Conservation (phyloP, 192 early-diverging fungal species). For the Linnemannia schmuckeri region DNA sequence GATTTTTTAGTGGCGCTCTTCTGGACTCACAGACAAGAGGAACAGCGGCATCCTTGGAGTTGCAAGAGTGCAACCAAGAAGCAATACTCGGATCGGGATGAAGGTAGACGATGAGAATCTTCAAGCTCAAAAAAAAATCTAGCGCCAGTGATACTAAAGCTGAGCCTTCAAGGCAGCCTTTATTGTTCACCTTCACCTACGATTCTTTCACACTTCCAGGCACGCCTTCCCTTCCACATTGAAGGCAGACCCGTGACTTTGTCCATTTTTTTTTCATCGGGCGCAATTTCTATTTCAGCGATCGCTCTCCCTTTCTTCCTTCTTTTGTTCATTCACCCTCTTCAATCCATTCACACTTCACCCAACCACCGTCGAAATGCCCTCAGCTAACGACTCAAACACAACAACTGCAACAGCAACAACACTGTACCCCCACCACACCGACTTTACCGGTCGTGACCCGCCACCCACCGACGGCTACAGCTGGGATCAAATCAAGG, state of each 20-base stretch:
- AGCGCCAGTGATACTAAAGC: no score
- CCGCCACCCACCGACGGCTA: slow-evolving; percentile 46
- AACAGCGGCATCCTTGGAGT: no score
- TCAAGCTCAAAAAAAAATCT: no score
- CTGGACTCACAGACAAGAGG: no score
- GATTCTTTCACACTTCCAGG: no score
- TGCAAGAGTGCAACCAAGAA: no score
- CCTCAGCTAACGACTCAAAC: background rate
- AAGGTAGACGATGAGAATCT: no score
- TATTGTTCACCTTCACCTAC: no score
- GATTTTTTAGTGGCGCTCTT: slow-evolving; percentile 3
- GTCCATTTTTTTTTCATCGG: background rate
- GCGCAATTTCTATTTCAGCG: background rate
- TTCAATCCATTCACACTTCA: background rate
- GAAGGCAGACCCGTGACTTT: background rate
- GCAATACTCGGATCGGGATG: no score
- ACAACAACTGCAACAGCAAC: no score
- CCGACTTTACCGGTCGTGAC: slow-evolving; percentile 27
- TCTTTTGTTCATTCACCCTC: background rate
- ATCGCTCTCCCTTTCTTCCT: background rate
- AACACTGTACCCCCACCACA: slow-evolving; percentile 25
- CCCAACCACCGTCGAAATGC: background rate
- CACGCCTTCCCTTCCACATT: no score
- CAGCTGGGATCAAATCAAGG: slow-evolving; percentile 39
- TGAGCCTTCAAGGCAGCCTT: no score